Percentiles rank a stretch among this genome's conserved stretches.
Evolutionary conservation across 257 asterid species (phyloP).

Genomic region (Misopates orontium): DNA sequence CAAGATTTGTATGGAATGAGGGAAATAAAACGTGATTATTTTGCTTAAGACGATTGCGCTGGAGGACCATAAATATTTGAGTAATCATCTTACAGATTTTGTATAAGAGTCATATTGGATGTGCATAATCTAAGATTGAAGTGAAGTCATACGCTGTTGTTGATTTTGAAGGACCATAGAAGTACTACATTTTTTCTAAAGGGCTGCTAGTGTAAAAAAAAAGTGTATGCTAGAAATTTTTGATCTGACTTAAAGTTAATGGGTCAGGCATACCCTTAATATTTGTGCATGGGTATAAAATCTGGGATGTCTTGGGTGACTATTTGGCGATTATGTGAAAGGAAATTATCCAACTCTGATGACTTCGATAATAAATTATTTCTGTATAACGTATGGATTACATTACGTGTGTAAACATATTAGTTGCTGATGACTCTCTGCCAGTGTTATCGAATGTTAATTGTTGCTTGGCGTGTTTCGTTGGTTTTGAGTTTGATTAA

Average conservation of each 20-base stretch:
- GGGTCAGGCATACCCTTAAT: no score
- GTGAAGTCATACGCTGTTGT: not conserved
- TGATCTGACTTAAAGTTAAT: no score
- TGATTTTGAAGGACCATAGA: not conserved
- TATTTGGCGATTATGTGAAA: no score
- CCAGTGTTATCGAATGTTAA: not conserved
- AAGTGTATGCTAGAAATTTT: no score
- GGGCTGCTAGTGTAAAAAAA: no score
- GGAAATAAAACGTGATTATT: not conserved
- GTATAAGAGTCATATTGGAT: not conserved
- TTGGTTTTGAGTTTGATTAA: slow-evolving; percentile 27
- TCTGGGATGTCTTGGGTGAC: no score
- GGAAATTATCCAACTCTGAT: no score
- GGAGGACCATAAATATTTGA: not conserved
- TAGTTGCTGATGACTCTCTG: not conserved
- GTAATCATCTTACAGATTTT: not conserved
- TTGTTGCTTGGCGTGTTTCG: slow-evolving; percentile 9
- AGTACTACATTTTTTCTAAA: no score
- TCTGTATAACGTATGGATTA: no score
- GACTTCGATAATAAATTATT: no score
- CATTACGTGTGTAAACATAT: not conserved
- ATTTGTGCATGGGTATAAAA: no score
- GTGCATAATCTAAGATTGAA: not conserved
- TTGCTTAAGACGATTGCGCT: not conserved
- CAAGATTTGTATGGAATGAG: not conserved